Evolutionary conservation across 352 stramenopile species (phyloP), one percentile per base, ranked within the genome.

Genomic region (Globisporangium acanthophoron): DNA sequence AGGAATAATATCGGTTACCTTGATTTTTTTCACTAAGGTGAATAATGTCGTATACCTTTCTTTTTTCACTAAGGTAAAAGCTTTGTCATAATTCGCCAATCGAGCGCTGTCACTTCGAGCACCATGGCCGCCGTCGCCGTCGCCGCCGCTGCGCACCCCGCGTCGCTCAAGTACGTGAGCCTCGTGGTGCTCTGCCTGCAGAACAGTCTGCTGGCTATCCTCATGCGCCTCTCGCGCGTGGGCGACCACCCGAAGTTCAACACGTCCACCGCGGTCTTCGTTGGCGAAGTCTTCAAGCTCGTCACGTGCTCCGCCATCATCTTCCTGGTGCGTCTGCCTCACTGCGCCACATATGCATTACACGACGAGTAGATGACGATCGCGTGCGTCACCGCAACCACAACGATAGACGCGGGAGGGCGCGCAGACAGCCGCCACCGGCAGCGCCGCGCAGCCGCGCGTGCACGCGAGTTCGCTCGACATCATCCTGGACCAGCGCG

Each of bases 141-240:
- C n/a, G 9, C 31, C 21, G 21, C 21, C 21, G 21, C 21, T 24
- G 21, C 49, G 15, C 62, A 62, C 56, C 64, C 69, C 54, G 54
- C 66, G 50, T 70, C 74, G 64, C 79, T 92, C 68, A 92, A 92
- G 72, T 87, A 90, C 50, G 69, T 67, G 58, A 92, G 83, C 61
- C 74, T 92, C 20, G 76, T 70, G 48, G 70, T 92, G 52, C 70
- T 92, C n/a, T 92, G 83, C 53, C 69, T 90, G 57, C 83, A 92
- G 67, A 92, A 90, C 69, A 88, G 76, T 21, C 66, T 88, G 18
- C 58, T 90, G 55, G 83, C 73, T 41, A 79, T 90, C 58, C 75
- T 92, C 59, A 90, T 92, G 83, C 78, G 83, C 45, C 83, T 92
- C 57, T 92, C 83, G 46, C 71, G 83, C 47, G 78, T 90, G 12